These are phyloP conservation scores for Talaromyces liani DNA, from an alignment of 495 filamentous ascomycete genomes.

Conservation along the genomic window DNA sequence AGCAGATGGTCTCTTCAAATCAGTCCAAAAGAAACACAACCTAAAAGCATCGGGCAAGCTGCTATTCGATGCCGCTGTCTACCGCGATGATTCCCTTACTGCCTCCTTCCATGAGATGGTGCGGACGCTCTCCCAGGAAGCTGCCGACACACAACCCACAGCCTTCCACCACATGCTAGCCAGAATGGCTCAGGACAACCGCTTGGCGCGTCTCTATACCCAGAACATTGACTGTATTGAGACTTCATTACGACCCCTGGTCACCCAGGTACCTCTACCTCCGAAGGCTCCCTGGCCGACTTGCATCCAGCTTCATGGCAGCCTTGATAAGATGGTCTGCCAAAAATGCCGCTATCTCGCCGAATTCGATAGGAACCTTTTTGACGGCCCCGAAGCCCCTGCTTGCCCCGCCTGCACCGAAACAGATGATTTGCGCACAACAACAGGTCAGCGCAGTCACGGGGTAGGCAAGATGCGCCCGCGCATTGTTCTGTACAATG, in stretches of 20 bases:
- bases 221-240: conserved; percentile 97
- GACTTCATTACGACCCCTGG: conserved; percentile 70
- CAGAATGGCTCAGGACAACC: conserved; percentile 78
- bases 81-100: conserved; percentile 80
- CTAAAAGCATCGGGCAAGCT: conserved; percentile 91
- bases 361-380: conserved; percentile 69
- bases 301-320: conserved; percentile 91
- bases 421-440: conserved; percentile 66
- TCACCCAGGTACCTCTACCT: conserved; percentile 65
- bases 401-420: conserved; percentile 67
- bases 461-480: conserved; percentile 86
- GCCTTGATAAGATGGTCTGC: conserved; percentile 92
- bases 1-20: conserved; percentile 76
- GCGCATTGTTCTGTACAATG: conserved; percentile 94
- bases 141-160: conserved; percentile 69
- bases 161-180: conserved; percentile 91
- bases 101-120: conserved; percentile 94
- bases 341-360: conserved; percentile 77
- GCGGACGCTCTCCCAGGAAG: conserved; percentile 70
- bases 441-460: conserved; percentile 86
- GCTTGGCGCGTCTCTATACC: conserved; percentile 85
- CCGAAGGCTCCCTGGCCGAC: conserved; percentile 85
- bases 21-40: conserved; percentile 74
- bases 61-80: conserved; percentile 95
- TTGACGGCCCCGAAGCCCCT: conserved; percentile 79